A percentile compares a stretch with the other conserved stretches of the same genome.
phyloP scores from a whole-genome alignment of 2,329 filamentous ascomycete genomes.

The Metarhizium sp. region DNA sequence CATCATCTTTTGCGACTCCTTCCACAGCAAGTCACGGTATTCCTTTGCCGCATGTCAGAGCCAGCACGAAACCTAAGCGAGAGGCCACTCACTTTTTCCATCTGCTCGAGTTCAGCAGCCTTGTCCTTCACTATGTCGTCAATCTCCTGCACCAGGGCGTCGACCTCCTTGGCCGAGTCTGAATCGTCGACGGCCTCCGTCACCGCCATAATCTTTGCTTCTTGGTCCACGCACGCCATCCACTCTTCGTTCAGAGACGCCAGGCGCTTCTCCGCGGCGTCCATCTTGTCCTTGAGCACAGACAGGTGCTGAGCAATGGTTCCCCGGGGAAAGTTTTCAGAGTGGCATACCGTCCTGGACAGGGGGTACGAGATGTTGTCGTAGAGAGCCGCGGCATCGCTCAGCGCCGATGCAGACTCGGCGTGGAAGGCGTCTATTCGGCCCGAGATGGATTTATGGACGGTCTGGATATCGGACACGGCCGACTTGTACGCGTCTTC shows the following conservation, averaged over 20 bases:
- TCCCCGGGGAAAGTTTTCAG: conserved; percentile 12
- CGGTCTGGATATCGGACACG: conserved; percentile 11
- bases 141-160: conserved; percentile 12
- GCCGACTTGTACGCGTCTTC: conserved; percentile 2
- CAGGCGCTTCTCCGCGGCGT: conserved; percentile 15
- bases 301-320: conserved; percentile 18
- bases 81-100: conserved; percentile 17
- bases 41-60: not conserved
- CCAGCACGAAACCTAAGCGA: too few species aligned
- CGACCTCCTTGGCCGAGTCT: not conserved
- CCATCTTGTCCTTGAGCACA: conserved; percentile 13
- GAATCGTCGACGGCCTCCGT: conserved; percentile 2
- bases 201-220: conserved; percentile 12
- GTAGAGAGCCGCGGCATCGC: conserved; percentile 16
- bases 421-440: conserved; percentile 12
- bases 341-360: conserved; percentile 21
- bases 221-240: conserved; percentile 14
- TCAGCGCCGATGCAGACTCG: conserved; percentile 8
- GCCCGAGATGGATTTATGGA: conserved; percentile 13
- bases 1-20: conserved; percentile 14
- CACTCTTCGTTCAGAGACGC: conserved; percentile 13
- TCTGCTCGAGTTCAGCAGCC: conserved; percentile 1
- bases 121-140: conserved; percentile 2
- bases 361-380: conserved; percentile 22
- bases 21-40: conserved; percentile 5